These are phyloP conservation scores for Cercospora berteroae DNA, from an alignment of 2,329 filamentous ascomycete genomes.

Conservation along the genomic window DNA sequence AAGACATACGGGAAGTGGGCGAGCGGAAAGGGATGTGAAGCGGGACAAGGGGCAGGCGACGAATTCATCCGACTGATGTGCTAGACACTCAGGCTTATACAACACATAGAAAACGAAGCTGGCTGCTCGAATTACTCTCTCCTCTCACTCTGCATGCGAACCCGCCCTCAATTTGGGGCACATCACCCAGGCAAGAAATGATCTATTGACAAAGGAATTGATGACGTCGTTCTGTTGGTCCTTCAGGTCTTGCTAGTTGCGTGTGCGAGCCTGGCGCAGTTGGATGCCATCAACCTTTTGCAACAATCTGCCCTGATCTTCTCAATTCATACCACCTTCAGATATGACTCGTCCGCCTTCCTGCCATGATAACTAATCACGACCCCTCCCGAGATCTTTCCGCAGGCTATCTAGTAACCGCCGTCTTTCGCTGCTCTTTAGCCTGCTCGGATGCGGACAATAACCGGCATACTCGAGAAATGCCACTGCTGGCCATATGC, in stretches of 20 bases:
- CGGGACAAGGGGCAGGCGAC: too few species aligned
- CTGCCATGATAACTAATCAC: too few species aligned
- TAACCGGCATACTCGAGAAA: not conserved
- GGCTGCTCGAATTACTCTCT: not conserved
- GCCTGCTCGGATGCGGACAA: not conserved
- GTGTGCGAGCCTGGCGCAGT: too few species aligned
- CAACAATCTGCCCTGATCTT: too few species aligned
- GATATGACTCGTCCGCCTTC: too few species aligned
- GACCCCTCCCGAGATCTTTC: not conserved
- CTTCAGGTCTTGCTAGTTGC: too few species aligned
- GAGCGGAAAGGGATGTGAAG: not conserved
- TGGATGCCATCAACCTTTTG: too few species aligned
- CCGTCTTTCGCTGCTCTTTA: not conserved
- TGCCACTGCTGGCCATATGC: not conserved
- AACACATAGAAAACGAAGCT: not conserved
- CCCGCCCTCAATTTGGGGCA: too few species aligned
- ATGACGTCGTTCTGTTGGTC: too few species aligned
- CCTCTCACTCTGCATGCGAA: not conserved
- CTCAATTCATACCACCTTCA: too few species aligned
- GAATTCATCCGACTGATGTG: not conserved
- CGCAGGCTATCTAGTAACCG: not conserved
- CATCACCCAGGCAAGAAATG: too few species aligned
- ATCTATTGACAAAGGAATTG: too few species aligned
- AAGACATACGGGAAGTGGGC: not conserved
- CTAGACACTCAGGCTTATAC: not conserved